These are phyloP conservation scores for Reutealis trisperma DNA, from an alignment of 345 rosid genomes.

Conservation along the genomic window DNA sequence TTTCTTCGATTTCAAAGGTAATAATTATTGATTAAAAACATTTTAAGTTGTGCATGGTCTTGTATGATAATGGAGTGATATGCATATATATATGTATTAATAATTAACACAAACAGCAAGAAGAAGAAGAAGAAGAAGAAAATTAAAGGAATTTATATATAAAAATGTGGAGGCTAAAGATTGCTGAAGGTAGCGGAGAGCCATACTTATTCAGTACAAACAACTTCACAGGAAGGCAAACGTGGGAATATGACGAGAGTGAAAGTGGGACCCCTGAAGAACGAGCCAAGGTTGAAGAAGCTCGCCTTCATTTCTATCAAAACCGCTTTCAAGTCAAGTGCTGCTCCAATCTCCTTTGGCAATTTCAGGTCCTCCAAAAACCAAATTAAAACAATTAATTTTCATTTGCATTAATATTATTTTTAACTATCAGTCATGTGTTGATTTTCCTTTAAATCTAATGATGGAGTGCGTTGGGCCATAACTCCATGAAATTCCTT, in stretches of 20 bases:
- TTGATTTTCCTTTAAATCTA: too few species aligned
- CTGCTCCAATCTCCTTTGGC: constrained; percentile 29
- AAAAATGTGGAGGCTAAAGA: constrained; percentile 28
- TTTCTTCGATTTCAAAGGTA: too few species aligned
- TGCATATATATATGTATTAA: too few species aligned
- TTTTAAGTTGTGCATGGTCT: too few species aligned
- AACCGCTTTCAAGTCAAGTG: constrained; percentile 26
- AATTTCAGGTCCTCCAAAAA: constrained; percentile 2
- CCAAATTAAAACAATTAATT: too few species aligned
- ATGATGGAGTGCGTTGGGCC: too few species aligned
- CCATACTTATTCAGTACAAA: constrained; percentile 27
- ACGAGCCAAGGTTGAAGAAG: constrained; percentile 20
- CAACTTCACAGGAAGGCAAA: constrained; percentile 23
- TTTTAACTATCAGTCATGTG: too few species aligned
- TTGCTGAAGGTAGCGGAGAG: constrained; percentile 21
- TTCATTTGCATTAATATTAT: background rate
- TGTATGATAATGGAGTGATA: too few species aligned
- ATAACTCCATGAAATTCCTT: too few species aligned
- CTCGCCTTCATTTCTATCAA: constrained; percentile 23
- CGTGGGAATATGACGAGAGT: constrained; percentile 22
- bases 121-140: background rate
- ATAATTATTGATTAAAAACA: too few species aligned
- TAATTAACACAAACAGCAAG: too few species aligned
- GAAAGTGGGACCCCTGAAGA: constrained; percentile 24
- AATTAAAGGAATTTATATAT: background rate